Evolutionary conservation across 805 yeast genomes (phyloP).

Genomic region (Ogataea siamensis): DNA sequence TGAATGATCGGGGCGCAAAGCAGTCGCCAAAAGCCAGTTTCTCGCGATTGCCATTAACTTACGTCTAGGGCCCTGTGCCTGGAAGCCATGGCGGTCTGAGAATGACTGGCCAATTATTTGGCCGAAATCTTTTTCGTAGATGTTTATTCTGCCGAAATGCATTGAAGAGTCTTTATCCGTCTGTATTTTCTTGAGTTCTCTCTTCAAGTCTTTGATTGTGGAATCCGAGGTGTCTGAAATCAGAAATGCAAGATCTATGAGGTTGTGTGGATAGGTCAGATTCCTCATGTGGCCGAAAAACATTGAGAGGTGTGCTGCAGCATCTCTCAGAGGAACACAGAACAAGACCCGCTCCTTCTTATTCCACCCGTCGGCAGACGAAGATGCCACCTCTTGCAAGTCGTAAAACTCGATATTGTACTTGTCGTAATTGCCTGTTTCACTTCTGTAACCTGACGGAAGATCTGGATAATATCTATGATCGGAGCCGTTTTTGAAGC

Average conservation of each 20-base stretch:
- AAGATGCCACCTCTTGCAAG: slow-evolving; percentile 60
- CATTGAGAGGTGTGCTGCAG: slow-evolving; percentile 85
- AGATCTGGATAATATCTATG: slow-evolving; percentile 35
- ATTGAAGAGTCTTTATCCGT: slow-evolving; percentile 52
- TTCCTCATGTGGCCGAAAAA: slow-evolving; percentile 78
- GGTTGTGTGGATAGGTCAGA: slow-evolving; percentile 82
- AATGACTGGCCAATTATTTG: slow-evolving; percentile 88
- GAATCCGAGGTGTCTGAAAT: slow-evolving; percentile 89
- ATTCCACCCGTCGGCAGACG: slow-evolving; percentile 71
- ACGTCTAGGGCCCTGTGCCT: slow-evolving; percentile 90
- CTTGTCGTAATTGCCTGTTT: slow-evolving; percentile 27
- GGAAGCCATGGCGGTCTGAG: slow-evolving; percentile 88
- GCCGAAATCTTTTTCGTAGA: slow-evolving; percentile 87
- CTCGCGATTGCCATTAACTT: slow-evolving; percentile 93
- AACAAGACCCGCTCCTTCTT: slow-evolving; percentile 74
- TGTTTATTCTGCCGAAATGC: slow-evolving; percentile 80
- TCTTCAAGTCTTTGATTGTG: slow-evolving; percentile 67
- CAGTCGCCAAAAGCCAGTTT: slow-evolving; percentile 84
- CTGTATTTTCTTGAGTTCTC: slow-evolving; percentile 62
- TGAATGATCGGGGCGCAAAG: slow-evolving; percentile 83
- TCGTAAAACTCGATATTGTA: slow-evolving; percentile 68
- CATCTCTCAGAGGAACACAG: slow-evolving; percentile 90
- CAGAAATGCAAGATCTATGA: slow-evolving; percentile 79
- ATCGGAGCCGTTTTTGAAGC: slow-evolving; percentile 5
- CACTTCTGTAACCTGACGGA: slow-evolving; percentile 32